These are phyloP conservation scores for Microdochium bolleyi DNA, from an alignment of 2,329 filamentous ascomycete species.

Conservation along the genomic window DNA sequence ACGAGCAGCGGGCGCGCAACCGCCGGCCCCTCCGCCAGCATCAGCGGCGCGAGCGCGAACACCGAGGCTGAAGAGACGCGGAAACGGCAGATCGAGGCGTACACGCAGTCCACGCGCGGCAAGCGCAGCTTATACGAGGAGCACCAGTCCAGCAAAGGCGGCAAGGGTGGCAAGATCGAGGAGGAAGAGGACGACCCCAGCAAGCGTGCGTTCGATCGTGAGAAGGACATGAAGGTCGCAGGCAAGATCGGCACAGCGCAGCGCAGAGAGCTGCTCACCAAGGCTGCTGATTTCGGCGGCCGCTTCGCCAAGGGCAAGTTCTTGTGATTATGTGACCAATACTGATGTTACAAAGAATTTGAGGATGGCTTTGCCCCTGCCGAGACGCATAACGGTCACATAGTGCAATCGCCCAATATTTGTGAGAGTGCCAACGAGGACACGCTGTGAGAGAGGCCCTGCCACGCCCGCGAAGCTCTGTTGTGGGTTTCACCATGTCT, in stretches of 20 bases:
- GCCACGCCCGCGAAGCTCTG: too few species aligned
- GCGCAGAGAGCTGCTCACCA: conserved; percentile 69
- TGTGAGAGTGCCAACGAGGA: too few species aligned
- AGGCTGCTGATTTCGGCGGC: conserved; percentile 73
- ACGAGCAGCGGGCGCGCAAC: conserved; percentile 34
- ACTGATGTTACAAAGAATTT: conserved; percentile 1
- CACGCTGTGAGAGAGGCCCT: too few species aligned
- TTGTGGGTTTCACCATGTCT: too few species aligned
- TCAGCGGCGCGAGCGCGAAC: conserved; percentile 23
- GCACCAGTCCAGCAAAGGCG: conserved; percentile 30
- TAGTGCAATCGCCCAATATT: too few species aligned
- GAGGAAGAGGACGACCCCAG: conserved; percentile 86
- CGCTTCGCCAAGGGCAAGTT: conserved; percentile 73
- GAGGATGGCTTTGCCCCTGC: too few species aligned
- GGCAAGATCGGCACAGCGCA: conserved; percentile 65
- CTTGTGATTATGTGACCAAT: conserved; percentile 24
- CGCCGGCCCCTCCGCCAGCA: conserved; percentile 26
- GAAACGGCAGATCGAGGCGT: conserved; percentile 35
- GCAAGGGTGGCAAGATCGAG: conserved; percentile 22
- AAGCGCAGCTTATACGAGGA: conserved; percentile 50
- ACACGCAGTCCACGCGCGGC: conserved; percentile 44
- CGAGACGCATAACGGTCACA: too few species aligned
- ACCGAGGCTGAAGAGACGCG: conserved; percentile 46
- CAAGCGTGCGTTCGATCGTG: conserved; percentile 76
- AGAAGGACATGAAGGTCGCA: conserved; percentile 85